Percentiles rank a stretch among this genome's conserved stretches.
These are phyloP conservation scores for Dioscorea alata DNA, from an alignment of 106 monocot species.

Conservation along the genomic window DNA sequence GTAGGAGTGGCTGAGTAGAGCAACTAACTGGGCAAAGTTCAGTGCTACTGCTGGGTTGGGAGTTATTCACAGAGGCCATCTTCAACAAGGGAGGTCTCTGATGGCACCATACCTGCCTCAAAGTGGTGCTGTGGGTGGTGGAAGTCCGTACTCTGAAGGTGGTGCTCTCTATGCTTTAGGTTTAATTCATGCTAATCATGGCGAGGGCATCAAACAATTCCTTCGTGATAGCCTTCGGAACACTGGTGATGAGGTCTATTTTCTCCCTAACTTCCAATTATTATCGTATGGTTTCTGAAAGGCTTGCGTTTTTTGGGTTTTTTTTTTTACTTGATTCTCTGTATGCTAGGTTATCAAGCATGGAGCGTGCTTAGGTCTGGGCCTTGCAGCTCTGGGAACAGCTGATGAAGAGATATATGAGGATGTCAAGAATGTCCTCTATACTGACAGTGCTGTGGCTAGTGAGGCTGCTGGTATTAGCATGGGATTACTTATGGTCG, in stretches of 20 bases:
- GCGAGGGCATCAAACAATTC: constrained; percentile 95
- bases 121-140: constrained; percentile 73
- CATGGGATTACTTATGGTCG: constrained; percentile 98
- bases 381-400: constrained; percentile 93
- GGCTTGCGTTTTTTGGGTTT: neutral
- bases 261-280: neutral
- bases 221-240: constrained; percentile 89
- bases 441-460: constrained; percentile 88
- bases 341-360: constrained; percentile 88
- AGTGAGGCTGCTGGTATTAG: constrained; percentile 99
- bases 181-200: constrained; percentile 98
- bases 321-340: neutral
- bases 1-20: constrained; percentile 97
- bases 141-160: constrained; percentile 98
- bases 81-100: constrained; percentile 93
- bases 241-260: constrained; percentile 76
- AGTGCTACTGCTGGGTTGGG: constrained; percentile 98
- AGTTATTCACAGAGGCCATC: constrained; percentile 95
- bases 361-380: constrained; percentile 94
- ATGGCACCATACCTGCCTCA: constrained; percentile 99
- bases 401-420: constrained; percentile 95
- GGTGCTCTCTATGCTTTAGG: constrained; percentile 99
- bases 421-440: constrained; percentile 90
- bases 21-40: constrained; percentile 99
- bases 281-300: neutral